Percentiles rank a stretch among this genome's conserved stretches.
Conservation (phyloP, 1,139 yeast species). For the Magnusiomyces clavatus region DNA sequence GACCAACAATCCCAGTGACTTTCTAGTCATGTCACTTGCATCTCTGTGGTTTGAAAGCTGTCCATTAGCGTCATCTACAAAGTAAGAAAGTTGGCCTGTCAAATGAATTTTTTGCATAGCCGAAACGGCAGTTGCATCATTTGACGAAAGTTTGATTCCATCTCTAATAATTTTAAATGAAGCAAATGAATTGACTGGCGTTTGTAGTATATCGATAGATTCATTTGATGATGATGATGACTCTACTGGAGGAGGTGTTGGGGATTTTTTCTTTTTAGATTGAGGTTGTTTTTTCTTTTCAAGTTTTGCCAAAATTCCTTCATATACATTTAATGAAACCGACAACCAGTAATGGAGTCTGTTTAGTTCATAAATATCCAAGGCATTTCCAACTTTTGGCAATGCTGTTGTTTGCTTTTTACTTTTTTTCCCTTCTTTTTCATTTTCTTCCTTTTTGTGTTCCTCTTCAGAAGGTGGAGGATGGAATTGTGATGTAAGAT, state of each 20-base stretch:
- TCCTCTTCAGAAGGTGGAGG: neutral
- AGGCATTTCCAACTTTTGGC: too few species aligned
- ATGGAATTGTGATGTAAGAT: neutral
- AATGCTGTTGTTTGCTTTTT: too few species aligned
- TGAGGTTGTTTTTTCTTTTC: slow-evolving; percentile 31
- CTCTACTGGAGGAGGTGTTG: too few species aligned
- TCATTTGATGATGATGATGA: too few species aligned
- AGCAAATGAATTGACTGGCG: slow-evolving; percentile 24
- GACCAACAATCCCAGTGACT: slow-evolving; percentile 54
- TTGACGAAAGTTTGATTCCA: slow-evolving; percentile 60
- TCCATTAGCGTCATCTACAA: slow-evolving; percentile 14
- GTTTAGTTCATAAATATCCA: too few species aligned
- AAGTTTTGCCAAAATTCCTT: slow-evolving; percentile 33
- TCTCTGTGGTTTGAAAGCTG: neutral
- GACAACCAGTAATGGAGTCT: slow-evolving; percentile 12
- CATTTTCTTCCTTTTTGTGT: neutral
- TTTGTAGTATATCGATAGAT: neutral
- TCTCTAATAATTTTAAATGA: slow-evolving; percentile 48
- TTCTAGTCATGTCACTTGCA: slow-evolving; percentile 31
- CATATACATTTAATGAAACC: slow-evolving; percentile 41
- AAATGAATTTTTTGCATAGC: slow-evolving; percentile 20
- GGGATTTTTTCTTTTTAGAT: neutral
- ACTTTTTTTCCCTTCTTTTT: neutral
- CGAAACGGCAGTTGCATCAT: slow-evolving; percentile 44
- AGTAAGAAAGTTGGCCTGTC: slow-evolving; percentile 22